These are phyloP conservation scores for Grosmannia serpens DNA, from an alignment of 2,329 filamentous ascomycete genomes.

Conservation along the genomic window DNA sequence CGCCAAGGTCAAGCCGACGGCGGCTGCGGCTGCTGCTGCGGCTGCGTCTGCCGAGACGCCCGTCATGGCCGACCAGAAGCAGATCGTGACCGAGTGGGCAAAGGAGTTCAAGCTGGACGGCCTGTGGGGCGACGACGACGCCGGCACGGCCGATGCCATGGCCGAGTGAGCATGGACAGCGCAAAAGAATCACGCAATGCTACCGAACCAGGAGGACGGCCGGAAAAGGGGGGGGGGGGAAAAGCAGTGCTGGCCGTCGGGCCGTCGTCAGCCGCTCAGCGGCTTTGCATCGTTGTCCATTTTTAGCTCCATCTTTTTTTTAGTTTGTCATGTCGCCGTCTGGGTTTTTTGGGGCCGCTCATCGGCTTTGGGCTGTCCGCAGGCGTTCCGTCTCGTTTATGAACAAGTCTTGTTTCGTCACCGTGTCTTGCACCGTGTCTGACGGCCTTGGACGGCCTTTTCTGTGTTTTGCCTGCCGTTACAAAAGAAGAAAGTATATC, in stretches of 20 bases:
- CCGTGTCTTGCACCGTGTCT: neutral
- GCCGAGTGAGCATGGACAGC: conserved; percentile 26
- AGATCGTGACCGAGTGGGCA: conserved; percentile 87
- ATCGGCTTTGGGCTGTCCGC: neutral
- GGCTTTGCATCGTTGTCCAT: neutral
- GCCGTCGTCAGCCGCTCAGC: neutral
- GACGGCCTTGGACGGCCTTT: too few species aligned
- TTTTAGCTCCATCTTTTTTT: neutral
- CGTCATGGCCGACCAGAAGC: conserved; percentile 56
- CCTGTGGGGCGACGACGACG: conserved; percentile 63
- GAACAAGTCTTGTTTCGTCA: neutral
- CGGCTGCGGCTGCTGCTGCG: conserved; percentile 18
- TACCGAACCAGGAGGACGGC: neutral
- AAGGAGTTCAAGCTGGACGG: conserved; percentile 93
- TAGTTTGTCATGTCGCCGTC: neutral
- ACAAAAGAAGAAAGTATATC: neutral
- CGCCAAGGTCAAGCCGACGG: conserved; percentile 1
- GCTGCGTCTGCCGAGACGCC: conserved; percentile 25
- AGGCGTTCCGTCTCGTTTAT: neutral
- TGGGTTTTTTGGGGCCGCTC: neutral
- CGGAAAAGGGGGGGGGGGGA: neutral
- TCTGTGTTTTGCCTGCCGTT: neutral
- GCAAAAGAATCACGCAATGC: neutral
- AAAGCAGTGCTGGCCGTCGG: neutral
- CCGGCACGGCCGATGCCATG: conserved; percentile 30